Conservation (phyloP, 202 grass and related monocot genomes). For the Panicum hallii region DNA sequence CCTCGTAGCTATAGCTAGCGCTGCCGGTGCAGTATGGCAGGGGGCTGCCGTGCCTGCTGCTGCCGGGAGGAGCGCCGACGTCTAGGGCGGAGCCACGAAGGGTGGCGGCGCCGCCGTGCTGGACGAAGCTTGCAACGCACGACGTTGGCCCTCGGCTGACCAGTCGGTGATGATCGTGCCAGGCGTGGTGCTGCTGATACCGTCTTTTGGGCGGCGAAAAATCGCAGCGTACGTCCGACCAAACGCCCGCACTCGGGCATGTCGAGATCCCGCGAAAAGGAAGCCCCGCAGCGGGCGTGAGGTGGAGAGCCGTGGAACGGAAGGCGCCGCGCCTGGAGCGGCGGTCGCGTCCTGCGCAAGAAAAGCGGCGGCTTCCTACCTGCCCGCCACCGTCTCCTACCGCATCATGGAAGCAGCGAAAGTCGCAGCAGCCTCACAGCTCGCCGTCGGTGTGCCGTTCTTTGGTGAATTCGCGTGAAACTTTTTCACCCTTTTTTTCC, state of each 20-base stretch:
- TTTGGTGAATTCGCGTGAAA: not conserved
- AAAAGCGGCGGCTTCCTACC: slow-evolving; percentile 15
- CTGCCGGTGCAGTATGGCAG: no score
- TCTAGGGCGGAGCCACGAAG: not conserved
- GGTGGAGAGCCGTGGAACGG: slow-evolving; percentile 14
- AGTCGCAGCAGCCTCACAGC: not conserved
- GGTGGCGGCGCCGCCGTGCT: not conserved
- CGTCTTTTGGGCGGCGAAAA: not conserved
- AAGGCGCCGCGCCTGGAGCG: slow-evolving; percentile 30
- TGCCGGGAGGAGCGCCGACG: not conserved
- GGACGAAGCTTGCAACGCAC: not conserved
- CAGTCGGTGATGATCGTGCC: not conserved
- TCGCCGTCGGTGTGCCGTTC: not conserved
- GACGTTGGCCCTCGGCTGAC: not conserved
- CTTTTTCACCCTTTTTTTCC: not conserved
- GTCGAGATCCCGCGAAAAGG: not conserved
- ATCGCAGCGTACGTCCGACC: not conserved
- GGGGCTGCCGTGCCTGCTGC: no score
- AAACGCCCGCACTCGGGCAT: not conserved
- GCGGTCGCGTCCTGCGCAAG: slow-evolving; percentile 40
- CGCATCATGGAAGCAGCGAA: not conserved
- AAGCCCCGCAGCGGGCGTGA: not conserved
- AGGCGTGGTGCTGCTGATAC: not conserved
- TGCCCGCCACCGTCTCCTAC: not conserved
- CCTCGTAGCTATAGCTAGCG: no score